A percentile compares a stretch with the other conserved stretches of the same genome.
Conservation (phyloP, 495 filamentous ascomycete species). For the Penicillium maclennaniae region DNA sequence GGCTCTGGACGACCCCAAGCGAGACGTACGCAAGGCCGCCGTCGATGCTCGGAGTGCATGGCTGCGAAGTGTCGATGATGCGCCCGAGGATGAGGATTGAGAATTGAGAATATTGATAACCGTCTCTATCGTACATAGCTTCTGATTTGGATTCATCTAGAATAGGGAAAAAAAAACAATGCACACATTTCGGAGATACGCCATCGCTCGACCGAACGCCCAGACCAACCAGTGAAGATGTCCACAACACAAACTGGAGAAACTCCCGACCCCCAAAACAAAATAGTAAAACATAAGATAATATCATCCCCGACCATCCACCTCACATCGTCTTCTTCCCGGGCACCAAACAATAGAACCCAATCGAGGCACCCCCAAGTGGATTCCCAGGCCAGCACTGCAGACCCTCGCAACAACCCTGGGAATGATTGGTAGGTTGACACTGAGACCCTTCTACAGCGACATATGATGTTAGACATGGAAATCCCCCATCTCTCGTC, state of each 20-base stretch:
- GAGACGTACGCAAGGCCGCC: slow-evolving; percentile 63
- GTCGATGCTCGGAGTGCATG: slow-evolving; percentile 66
- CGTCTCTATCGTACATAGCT: not conserved
- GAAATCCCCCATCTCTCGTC: too few relatives aligned
- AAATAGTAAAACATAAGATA: not conserved
- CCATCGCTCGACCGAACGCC: not conserved
- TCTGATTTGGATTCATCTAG: not conserved
- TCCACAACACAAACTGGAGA: not conserved
- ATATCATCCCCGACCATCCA: not conserved
- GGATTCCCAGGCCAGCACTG: not conserved
- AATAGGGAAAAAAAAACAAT: not conserved
- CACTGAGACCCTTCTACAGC: not conserved
- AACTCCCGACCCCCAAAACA: not conserved
- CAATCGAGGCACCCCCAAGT: not conserved
- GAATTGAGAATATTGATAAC: slow-evolving; percentile 1
- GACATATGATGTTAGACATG: not conserved
- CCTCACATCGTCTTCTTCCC: not conserved
- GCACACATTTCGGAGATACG: not conserved
- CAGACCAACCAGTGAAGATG: not conserved
- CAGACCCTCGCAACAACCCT: not conserved
- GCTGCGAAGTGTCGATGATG: slow-evolving; percentile 58
- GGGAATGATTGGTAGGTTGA: not conserved
- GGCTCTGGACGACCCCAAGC: slow-evolving; percentile 63
- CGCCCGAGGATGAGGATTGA: slow-evolving; percentile 53
- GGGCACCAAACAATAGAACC: not conserved